Evolutionary conservation across 257 asterid genomes (phyloP).

Genomic region (Oldenlandia corymbosa): DNA sequence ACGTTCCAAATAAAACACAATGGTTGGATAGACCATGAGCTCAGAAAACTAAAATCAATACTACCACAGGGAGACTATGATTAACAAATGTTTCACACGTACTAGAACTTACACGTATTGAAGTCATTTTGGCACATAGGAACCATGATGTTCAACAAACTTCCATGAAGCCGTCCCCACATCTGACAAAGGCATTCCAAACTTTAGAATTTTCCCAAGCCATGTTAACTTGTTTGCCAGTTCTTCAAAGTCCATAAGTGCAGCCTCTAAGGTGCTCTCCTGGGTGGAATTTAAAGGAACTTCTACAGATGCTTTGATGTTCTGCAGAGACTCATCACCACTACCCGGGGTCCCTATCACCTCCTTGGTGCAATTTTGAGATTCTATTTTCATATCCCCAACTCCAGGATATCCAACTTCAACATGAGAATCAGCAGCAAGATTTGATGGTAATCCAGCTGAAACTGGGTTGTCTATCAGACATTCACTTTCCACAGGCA

Average conservation of each 20-base stretch:
- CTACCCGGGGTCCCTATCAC: not conserved
- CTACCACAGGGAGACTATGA: not conserved
- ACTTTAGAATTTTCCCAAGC: constrained; percentile 20
- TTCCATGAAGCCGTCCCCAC: constrained; percentile 18
- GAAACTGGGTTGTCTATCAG: constrained; percentile 1
- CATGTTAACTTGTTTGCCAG: constrained; percentile 24
- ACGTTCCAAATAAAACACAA: too few species aligned
- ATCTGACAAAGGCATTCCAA: constrained; percentile 7
- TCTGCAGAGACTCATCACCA: constrained; percentile 9
- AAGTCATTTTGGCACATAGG: constrained; percentile 15
- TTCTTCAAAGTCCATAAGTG: constrained; percentile 27
- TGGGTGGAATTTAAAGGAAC: constrained; percentile 11
- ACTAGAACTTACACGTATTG: not conserved
- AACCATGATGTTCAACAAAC: constrained; percentile 25
- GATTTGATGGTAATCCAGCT: not conserved
- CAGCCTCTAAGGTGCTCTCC: constrained; percentile 23
- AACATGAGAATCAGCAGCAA: not conserved
- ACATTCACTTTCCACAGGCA: not conserved
- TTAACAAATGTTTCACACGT: not conserved
- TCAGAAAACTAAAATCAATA: too few species aligned
- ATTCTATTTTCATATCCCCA: not conserved
- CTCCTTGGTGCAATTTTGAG: constrained; percentile 7
- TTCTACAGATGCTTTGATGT: constrained; percentile 14
- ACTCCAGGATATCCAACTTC: not conserved
- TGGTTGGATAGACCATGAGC: too few species aligned